Base-by-base conservation (phyloP, 768 basidiomycete species). In the Phaffia tasmanica region DNA sequence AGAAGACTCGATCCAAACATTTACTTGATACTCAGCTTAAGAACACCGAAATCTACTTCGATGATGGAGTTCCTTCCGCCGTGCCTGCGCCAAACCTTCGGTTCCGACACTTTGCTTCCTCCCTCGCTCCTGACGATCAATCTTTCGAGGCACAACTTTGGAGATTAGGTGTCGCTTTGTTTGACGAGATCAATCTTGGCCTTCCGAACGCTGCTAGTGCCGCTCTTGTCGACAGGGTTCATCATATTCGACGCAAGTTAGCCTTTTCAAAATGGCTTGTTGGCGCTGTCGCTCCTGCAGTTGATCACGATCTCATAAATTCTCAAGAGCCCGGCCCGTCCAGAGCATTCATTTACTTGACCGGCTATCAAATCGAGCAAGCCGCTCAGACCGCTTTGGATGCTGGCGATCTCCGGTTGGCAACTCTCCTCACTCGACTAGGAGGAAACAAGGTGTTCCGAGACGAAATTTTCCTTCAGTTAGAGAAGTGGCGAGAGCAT, bases 201-300 rank as follows among this genome's bases (percentile, higher is more conserved):
- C 78, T 93, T 0, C 81, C 79, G 25, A 77, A 77, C 25, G 77
- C 80, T 8, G 80, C 84, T 51, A 80, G 83, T 2, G 81, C 81
- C 9, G 85, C 87, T 64, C 66, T 87, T 50, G 81, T 83, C 27
- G 81, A 84, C 70, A 83, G 84, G 18, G 78, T 88, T 30, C 73
- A 74, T 35, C 76, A 82, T 27, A 75, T 97, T 19, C 83, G 87
- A 58, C 83, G 93, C 32, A 88, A 89, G 72, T 81, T 83, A 25
- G 86, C 85, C 0, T 77, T 99, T 15, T 89, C 89, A 5, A 80
- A 82, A 30, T 99, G 94, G 94, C 79, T 98, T 4, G 83, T 87
- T 75, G 80, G 82, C 8, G 82, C 84, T 11, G 86, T 92, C 9
- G 80, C 84, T 3, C 77, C 85, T 2, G 74, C 80, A 0, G 85